Base-by-base conservation (phyloP, 805 yeast species). In the Lipomyces japonicus region DNA sequence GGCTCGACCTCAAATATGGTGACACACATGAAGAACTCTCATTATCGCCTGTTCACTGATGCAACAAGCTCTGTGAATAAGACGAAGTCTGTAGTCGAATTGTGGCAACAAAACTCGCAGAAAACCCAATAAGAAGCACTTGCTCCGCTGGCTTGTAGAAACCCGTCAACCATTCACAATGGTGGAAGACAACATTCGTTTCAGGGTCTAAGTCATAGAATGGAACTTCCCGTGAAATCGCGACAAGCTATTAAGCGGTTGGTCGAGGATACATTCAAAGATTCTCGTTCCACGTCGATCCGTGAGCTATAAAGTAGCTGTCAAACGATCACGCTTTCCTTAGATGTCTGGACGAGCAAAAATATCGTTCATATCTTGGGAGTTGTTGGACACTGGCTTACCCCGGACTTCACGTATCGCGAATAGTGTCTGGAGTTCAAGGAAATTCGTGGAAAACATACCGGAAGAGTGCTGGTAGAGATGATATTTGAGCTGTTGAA, bases 311-410 rank as follows among this genome's bases (percentile, higher is more conserved):
- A 28, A 28, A 28, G 14, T 28, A 28, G 32, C 32, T 28, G 14
- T 28, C 14, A 28, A 14, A 26, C 43, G n/a, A 25, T 39, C 24
- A 25, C 43, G n/a, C 23, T 39, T 26, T 39, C 30, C 43, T 2
- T 39, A 24, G 22, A 39, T 26, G 32, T 16, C 34, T 39, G 43
- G 34, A 39, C 43, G 21, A 40, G 43, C 35, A 40, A 22, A 18
- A 19, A 26, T 16, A 21, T 22, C 24, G 14, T 24, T n/a, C 19
- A 31, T n/a, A 39, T 39, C 28, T 14, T 25, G 14, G 32, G 28
- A 21, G 23, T 23, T 2, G 3, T 25, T 23, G 42, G 42, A 10
- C 42, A 39, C 21, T 39, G 32, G 42, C 25, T 39, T 6, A 25
- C 39, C 28, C 19, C 10, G 24, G 23, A 39, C 43, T 39, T 39